Base-by-base conservation (phyloP, 331 rosid species). In the Dryas integrifolia region DNA sequence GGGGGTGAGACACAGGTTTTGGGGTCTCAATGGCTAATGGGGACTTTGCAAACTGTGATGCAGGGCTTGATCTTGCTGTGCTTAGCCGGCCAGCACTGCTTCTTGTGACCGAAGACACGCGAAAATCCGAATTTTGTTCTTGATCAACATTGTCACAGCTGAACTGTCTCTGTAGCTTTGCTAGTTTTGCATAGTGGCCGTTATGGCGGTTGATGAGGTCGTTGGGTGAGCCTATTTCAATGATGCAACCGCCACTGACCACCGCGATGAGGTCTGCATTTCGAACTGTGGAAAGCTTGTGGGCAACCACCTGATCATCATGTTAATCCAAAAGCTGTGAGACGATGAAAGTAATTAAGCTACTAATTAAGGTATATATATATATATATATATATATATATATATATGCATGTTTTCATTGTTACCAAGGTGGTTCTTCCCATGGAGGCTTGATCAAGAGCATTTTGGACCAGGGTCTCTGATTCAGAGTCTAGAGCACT, bases 401-500 rank as follows among this genome's bases (percentile, higher is more conserved):
- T 6, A 21, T 6, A 49, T 21, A 3, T 21, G 46, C 12, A 8
- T 18, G 13, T 26, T 8, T 18, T 9, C n/a, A 65, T 30, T 47
- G 43, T 72, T 86, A 91, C 98, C 92, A 94, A 60, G 43, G 98
- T 91, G 74, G 97, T 94, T 72, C 97, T 91, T 66, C 98, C 98
- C 89, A 89, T 78, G 65, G 98, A 94, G 64, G 98, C 98, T 57
- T 84, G 96, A 83, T 94, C 96, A 48, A 94, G 97, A 50, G 98
- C 98, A 91, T 82, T 91, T 67, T 91, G 98, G 50, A 94, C 97
- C 15, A 91, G 47, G 69, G 82, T 71, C 80, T 94, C 98, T 2
- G 97, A 94, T 86, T 94, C 96, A 62, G 91, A 87, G 82, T 94
- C 98, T 62, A 94, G 97, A 65, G 98, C 97, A 85, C 97, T 91